Conservation (phyloP, 768 basidiomycete genomes). For the Suillus luteus region DNA sequence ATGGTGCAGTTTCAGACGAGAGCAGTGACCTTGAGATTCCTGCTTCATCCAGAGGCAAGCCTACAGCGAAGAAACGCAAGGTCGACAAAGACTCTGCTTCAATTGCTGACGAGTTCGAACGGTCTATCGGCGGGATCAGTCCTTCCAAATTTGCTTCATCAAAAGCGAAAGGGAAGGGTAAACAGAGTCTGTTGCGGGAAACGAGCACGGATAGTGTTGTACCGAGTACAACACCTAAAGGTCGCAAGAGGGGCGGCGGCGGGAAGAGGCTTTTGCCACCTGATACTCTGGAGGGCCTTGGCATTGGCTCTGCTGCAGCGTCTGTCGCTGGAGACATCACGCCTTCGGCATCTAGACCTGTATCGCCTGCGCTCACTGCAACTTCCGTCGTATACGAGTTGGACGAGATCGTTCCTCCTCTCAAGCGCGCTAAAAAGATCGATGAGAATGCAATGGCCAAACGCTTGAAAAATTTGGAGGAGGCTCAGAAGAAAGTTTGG, state of each 20-base stretch:
- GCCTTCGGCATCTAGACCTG: conserved; percentile 67
- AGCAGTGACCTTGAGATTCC: conserved; percentile 59
- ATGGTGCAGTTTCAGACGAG: conserved; percentile 54
- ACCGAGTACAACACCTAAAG: conserved; percentile 46
- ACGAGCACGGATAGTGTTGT: conserved; percentile 56
- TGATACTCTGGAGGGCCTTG: conserved; percentile 51
- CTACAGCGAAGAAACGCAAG: conserved; percentile 62
- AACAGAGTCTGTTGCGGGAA: conserved; percentile 49
- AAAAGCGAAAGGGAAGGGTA: conserved; percentile 54
- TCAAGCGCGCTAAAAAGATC: conserved; percentile 76
- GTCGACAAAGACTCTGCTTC: conserved; percentile 45
- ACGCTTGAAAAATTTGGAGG: conserved; percentile 76
- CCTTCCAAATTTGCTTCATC: conserved; percentile 38
- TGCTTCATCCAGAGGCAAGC: conserved; percentile 39
- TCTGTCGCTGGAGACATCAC: conserved; percentile 70
- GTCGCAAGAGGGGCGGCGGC: conserved; percentile 55
- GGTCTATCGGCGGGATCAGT: conserved; percentile 40
- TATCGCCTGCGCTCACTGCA: conserved; percentile 59
- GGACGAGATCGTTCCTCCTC: conserved; percentile 65
- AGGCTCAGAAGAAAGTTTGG: conserved; percentile 88
- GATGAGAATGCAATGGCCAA: conserved; percentile 74
- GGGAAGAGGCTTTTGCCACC: conserved; percentile 58
- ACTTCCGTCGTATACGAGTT: conserved; percentile 71
- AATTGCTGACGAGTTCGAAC: conserved; percentile 52
- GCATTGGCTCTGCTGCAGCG: conserved; percentile 49